A percentile compares a stretch with the other conserved stretches of the same genome.
These are phyloP conservation scores for Linanthus parryae DNA, from an alignment of 148 eudicot species.

Conservation along the genomic window DNA sequence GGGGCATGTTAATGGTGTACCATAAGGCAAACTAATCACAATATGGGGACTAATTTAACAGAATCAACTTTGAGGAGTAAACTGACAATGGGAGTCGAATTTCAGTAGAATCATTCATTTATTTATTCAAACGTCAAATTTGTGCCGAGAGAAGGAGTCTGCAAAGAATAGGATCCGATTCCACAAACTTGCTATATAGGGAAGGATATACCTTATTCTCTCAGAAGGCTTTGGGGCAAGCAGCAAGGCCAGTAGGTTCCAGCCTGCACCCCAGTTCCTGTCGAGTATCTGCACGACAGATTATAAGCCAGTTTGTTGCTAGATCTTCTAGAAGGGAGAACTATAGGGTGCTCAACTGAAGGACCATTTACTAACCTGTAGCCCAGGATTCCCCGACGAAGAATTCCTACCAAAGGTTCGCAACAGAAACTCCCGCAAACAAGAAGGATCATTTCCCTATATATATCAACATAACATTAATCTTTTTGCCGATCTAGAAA, in stretches of 20 bases:
- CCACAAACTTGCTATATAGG: too few relatives aligned
- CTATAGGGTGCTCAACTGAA: background rate
- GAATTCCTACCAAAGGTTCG: slow-evolving; percentile 50
- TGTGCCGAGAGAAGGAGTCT: too few relatives aligned
- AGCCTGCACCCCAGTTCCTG: slow-evolving; percentile 98
- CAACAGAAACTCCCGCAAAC: slow-evolving; percentile 90
- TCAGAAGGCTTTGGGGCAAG: slow-evolving; percentile 79
- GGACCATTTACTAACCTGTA: slow-evolving; percentile 51
- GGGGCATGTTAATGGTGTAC: too few relatives aligned
- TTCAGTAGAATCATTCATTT: too few relatives aligned
- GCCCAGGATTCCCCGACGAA: slow-evolving; percentile 73
- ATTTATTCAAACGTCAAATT: too few relatives aligned
- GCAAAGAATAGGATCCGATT: too few relatives aligned
- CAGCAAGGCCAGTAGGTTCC: slow-evolving; percentile 77
- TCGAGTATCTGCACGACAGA: slow-evolving; percentile 68
- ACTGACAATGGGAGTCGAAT: too few relatives aligned
- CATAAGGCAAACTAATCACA: too few relatives aligned
- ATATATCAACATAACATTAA: too few relatives aligned
- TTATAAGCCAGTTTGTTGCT: slow-evolving; percentile 11
- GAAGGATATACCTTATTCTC: slow-evolving; percentile 60
- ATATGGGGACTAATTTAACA: too few relatives aligned
- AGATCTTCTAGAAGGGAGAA: slow-evolving; percentile 3
- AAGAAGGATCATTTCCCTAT: slow-evolving; percentile 86
- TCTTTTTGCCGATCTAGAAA: too few relatives aligned
- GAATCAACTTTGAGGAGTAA: too few relatives aligned